phyloP scores from a whole-genome alignment of 2,329 filamentous ascomycete genomes.

The Cladosporium phlei region DNA sequence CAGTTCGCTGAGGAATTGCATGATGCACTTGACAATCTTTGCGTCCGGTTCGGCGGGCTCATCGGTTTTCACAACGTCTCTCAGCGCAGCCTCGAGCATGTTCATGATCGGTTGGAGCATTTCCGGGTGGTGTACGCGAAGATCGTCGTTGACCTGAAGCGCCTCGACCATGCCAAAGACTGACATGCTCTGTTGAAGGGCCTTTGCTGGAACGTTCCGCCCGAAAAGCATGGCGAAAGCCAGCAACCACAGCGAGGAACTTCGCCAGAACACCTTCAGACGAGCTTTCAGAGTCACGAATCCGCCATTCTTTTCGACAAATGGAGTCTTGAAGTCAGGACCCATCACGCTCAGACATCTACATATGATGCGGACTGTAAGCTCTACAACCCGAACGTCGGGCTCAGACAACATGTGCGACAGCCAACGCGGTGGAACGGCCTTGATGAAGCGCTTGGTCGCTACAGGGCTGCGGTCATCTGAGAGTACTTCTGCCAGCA shows the following conservation, averaged over 20 bases:
- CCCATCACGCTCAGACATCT: constrained; percentile 81
- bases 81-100: constrained; percentile 83
- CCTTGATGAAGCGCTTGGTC: constrained; percentile 71
- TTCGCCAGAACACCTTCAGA: constrained; percentile 82
- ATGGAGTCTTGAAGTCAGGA: constrained; percentile 75
- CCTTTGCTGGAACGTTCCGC: constrained; percentile 63
- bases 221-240: constrained; percentile 87
- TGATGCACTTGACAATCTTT: constrained; percentile 66
- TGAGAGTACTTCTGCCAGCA: constrained; percentile 25
- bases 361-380: constrained; percentile 77
- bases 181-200: constrained; percentile 72
- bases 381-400: constrained; percentile 74
- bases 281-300: constrained; percentile 80
- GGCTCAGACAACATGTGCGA: constrained; percentile 85
- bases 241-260: constrained; percentile 77
- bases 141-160: constrained; percentile 56
- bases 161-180: constrained; percentile 67
- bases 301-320: constrained; percentile 78
- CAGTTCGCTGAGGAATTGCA: constrained; percentile 73
- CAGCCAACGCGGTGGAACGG: constrained; percentile 78
- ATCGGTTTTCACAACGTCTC: constrained; percentile 62
- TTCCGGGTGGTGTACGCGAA: constrained; percentile 69
- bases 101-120: constrained; percentile 72
- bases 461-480: constrained; percentile 24
- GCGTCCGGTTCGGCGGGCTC: constrained; percentile 43